Evolutionary conservation across 2,329 filamentous ascomycete genomes (phyloP).

Genomic region (Monosporascus sp.): DNA sequence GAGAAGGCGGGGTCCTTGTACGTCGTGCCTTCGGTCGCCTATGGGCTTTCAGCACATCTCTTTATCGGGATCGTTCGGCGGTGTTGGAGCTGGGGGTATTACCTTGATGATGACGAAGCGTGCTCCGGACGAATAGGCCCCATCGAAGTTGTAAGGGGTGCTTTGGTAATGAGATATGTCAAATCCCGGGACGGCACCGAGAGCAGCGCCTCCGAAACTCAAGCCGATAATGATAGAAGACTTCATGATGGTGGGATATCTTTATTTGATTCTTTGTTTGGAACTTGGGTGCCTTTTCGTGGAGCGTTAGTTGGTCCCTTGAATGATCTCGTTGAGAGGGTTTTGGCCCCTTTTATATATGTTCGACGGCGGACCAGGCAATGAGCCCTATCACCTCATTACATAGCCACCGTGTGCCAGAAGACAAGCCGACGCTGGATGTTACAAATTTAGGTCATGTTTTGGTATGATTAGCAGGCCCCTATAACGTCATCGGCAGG

Average conservation of each 20-base stretch:
- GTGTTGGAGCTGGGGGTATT: neutral
- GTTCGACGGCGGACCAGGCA: no score
- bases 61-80: neutral
- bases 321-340: no score
- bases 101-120: constrained; percentile 43
- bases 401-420: no score
- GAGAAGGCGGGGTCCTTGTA: constrained; percentile 42
- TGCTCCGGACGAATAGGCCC: constrained; percentile 33
- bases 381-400: no score
- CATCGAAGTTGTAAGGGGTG: constrained; percentile 30
- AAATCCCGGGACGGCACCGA: constrained; percentile 34
- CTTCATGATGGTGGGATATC: constrained; percentile 10
- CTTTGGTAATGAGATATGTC: constrained; percentile 38
- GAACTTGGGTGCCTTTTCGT: no score
- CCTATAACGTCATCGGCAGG: no score
- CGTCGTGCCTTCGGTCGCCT: constrained; percentile 49
- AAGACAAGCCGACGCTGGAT: no score
- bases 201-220: constrained; percentile 12
- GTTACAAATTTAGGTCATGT: no score
- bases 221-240: constrained; percentile 8
- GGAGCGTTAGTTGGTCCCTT: no score
- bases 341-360: no score
- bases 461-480: no score
- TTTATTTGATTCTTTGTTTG: no score
- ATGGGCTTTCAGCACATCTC: neutral